These are phyloP conservation scores for Uromyces viciae-fabae DNA, from an alignment of 1,284 basidiomycete species.

Conservation along the genomic window DNA sequence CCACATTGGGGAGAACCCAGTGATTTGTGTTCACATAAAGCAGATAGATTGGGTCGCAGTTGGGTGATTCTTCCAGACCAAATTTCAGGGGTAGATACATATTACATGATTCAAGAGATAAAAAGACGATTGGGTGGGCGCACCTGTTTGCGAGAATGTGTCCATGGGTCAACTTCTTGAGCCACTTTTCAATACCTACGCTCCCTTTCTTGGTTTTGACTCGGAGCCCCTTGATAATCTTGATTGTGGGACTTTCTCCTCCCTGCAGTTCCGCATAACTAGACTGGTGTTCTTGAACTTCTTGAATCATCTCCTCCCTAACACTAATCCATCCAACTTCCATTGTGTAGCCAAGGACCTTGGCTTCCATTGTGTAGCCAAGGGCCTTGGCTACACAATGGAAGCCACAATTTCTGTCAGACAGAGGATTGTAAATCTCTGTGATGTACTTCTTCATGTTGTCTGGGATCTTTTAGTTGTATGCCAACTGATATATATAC, in stretches of 20 bases:
- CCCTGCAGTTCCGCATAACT: background rate
- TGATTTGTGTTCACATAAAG: background rate
- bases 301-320: background rate
- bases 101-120: background rate
- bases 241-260: background rate
- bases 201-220: too few species aligned
- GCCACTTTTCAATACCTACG: background rate
- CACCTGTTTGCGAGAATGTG: background rate
- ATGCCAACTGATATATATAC: background rate
- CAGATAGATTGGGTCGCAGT: background rate
- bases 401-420: background rate
- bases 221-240: background rate
- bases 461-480: background rate
- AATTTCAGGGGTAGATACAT: background rate
- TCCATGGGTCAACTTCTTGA: background rate
- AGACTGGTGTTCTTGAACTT: background rate
- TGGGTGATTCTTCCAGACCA: background rate
- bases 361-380: background rate
- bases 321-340: background rate
- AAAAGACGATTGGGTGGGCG: background rate
- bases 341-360: background rate
- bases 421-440: background rate
- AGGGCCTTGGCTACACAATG: background rate
- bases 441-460: background rate
- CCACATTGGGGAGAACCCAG: background rate